Evolutionary conservation across 2,329 filamentous ascomycete species (phyloP), one percentile per base, ranked within the genome.

Genomic region (Fusarium tricinctum): DNA sequence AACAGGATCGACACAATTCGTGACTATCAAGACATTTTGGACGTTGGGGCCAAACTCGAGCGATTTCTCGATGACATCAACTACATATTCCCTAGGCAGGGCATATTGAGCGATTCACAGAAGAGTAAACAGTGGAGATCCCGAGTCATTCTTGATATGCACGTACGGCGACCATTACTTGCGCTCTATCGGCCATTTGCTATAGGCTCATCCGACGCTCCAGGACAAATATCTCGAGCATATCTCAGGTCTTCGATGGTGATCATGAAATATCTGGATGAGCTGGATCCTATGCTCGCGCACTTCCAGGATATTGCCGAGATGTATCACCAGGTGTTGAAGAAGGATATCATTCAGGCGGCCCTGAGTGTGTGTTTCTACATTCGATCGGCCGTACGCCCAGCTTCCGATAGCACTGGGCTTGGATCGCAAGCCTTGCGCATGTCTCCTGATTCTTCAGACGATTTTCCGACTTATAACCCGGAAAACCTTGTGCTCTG

Each of bases 321-420:
- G 58, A 84, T 87, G 80, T 85, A 86, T 55, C 80, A 86, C 59
- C 80, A 86, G 48, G 78, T 86, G 13, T 73, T 88, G 35, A 85
- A 84, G 68, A 81, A 82, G 61, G 86, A 88, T 64, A 83, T 88
- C 23, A 77, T 86, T 20, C 85, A 87, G 72, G 84, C 85, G 0
- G 83, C 84, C 4, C 80, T 88, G 44, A 85, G 85, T 58, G 77
- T 88, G 14, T 88, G 86, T 70, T 86, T 84, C 66, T 88, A 85
- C 58, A 85, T 88, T 72, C 79, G 78, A 38, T 66, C 73, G n/a
- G 73, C 72, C 3, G 63, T 75, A 13, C 76, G 76, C 7, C 74
- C 76, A 30, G 71, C 71, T 38, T 70, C 69, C 6, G 76, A 80
- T 20, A 72, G 70, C 39, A 61, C 72, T 15, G 69, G 74, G n/a